These are phyloP conservation scores for Raffaelea deltoideospora DNA, from an alignment of 2,329 filamentous ascomycete genomes.

Conservation along the genomic window DNA sequence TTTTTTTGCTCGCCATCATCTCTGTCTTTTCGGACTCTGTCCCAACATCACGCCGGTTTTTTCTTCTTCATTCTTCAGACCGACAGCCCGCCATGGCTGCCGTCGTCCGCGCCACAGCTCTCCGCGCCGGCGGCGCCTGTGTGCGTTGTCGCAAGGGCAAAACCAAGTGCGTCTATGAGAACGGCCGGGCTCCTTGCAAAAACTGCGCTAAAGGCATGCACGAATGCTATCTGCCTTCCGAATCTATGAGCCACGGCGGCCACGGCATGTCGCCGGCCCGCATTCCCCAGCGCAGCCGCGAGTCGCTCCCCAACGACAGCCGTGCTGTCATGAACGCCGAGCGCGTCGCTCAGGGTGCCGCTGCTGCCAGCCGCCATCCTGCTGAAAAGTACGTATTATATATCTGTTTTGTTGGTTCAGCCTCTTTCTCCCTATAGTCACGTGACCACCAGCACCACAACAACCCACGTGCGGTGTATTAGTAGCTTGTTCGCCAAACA, in stretches of 20 bases:
- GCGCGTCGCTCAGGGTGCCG: conserved; percentile 26
- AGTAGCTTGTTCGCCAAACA: too few relatives aligned
- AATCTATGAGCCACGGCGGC: conserved; percentile 40
- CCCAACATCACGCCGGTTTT: not conserved
- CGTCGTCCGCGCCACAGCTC: conserved; percentile 41
- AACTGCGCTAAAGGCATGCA: conserved; percentile 51
- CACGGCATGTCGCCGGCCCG: conserved; percentile 43
- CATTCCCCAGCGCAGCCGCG: conserved; percentile 33
- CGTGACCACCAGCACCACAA: too few relatives aligned
- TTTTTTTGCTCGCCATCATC: not conserved
- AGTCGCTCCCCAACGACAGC: conserved; percentile 34
- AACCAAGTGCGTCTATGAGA: conserved; percentile 49
- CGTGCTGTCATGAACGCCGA: conserved; percentile 28
- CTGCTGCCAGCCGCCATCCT: conserved; percentile 30
- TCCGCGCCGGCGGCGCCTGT: conserved; percentile 44
- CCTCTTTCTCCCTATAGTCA: too few relatives aligned
- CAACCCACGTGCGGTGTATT: too few relatives aligned
- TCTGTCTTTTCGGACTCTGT: not conserved
- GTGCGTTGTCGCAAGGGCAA: conserved; percentile 50
- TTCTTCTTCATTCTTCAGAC: not conserved
- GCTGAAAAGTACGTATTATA: conserved; percentile 46
- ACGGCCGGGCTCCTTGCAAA: conserved; percentile 45
- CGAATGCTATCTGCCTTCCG: conserved; percentile 46
- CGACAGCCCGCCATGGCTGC: conserved; percentile 22
- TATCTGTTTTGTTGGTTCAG: too few relatives aligned